These are phyloP conservation scores for Pichia kluyveri DNA, from an alignment of 805 yeast species.

Conservation along the genomic window DNA sequence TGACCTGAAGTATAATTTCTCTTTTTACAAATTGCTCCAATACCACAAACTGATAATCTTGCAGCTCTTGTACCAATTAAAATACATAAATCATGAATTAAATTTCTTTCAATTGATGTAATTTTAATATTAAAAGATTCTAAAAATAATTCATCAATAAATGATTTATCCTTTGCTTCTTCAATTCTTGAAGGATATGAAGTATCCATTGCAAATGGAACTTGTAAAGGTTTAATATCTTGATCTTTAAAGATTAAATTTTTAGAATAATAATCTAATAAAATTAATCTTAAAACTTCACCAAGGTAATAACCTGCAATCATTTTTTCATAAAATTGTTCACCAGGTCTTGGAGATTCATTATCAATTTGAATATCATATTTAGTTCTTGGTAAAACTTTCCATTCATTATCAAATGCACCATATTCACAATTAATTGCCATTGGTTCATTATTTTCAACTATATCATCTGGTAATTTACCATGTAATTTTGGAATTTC, in stretches of 20 bases:
- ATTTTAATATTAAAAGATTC: conserved; percentile 52
- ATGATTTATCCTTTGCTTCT: conserved; percentile 67
- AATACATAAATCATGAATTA: conserved; percentile 76
- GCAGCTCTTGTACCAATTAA: conserved; percentile 89
- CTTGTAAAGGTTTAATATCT: conserved; percentile 52
- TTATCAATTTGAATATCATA: conserved; percentile 75
- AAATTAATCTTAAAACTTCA: conserved; percentile 73
- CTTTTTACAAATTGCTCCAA: conserved; percentile 88
- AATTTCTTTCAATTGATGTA: conserved; percentile 68
- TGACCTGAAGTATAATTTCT: conserved; percentile 69
- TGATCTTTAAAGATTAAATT: conserved; percentile 64
- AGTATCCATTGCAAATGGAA: conserved; percentile 75
- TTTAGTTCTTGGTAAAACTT: conserved; percentile 78
- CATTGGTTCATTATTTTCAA: conserved; percentile 55
- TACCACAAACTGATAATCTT: conserved; percentile 87
- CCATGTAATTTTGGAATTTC: conserved; percentile 80
- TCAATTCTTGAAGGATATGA: conserved; percentile 82
- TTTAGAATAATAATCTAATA: conserved; percentile 60
- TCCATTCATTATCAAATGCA: conserved; percentile 88
- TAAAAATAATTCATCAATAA: conserved; percentile 60
- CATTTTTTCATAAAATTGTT: conserved; percentile 95
- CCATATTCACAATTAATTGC: conserved; percentile 99
- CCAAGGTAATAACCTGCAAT: conserved; percentile 95
- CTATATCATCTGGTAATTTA: conserved; percentile 53
- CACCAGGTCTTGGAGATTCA: conserved; percentile 92